phyloP scores from a whole-genome alignment of 331 rosid species.

The Dryas integrifolia region DNA sequence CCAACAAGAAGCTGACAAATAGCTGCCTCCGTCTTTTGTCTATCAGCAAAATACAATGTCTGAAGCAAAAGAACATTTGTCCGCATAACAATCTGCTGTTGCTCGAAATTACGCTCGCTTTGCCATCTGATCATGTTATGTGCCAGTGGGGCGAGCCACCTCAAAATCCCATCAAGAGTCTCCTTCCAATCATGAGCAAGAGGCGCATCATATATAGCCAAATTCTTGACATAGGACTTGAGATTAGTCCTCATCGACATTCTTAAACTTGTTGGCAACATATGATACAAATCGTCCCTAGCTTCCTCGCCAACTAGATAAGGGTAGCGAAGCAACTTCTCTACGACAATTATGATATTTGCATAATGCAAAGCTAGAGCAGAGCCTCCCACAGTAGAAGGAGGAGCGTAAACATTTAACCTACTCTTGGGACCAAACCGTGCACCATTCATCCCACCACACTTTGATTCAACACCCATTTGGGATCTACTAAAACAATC shows the following conservation, averaged over 20 bases:
- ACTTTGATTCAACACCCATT: conserved; percentile 34
- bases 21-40: conserved; percentile 77
- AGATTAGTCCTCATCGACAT: conserved; percentile 62
- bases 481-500: conserved; percentile 43
- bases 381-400: conserved; percentile 90
- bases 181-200: conserved; percentile 95
- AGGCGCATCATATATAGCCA: conserved; percentile 95
- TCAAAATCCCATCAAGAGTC: conserved; percentile 67
- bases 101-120: conserved; percentile 87
- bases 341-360: conserved; percentile 75
- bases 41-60: conserved; percentile 80
- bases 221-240: conserved; percentile 68
- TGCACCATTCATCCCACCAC: conserved; percentile 37
- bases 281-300: conserved; percentile 78
- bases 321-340: conserved; percentile 85
- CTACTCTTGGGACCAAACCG: conserved; percentile 60
- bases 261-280: conserved; percentile 87
- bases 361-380: conserved; percentile 95
- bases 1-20: conserved; percentile 84
- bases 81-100: conserved; percentile 63
- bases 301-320: conserved; percentile 94
- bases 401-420: conserved; percentile 57
- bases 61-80: conserved; percentile 79
- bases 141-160: conserved; percentile 84
- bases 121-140: conserved; percentile 96